phyloP scores from a whole-genome alignment of 345 rosid genomes.

The Salix exigua region DNA sequence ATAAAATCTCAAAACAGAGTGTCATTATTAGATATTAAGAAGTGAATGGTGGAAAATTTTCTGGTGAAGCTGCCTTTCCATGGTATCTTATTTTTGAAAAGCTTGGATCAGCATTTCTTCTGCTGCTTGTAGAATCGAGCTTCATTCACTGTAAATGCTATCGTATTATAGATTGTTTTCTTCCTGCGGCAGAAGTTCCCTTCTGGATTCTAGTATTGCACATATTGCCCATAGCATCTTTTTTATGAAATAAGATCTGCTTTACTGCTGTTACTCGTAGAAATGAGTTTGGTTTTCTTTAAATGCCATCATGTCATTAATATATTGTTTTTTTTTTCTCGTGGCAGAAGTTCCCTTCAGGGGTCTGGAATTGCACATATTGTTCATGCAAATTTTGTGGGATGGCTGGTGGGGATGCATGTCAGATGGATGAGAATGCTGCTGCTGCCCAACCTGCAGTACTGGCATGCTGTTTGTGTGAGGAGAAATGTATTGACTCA shows the following conservation, averaged over 20 bases:
- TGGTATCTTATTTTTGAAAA: not conserved
- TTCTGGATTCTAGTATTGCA: conserved; percentile 79
- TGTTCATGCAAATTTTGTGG: conserved; percentile 91
- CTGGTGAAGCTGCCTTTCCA: not conserved
- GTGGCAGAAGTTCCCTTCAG: conserved; percentile 76
- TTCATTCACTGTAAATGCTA: not conserved
- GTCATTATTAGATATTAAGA: not conserved
- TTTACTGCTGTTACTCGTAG: not conserved
- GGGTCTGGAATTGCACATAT: conserved; percentile 79
- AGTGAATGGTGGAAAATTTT: not conserved
- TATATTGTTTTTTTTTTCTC: conserved; percentile 6
- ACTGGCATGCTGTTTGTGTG: conserved; percentile 55
- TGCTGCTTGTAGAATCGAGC: not conserved
- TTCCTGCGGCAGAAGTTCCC: conserved; percentile 61
- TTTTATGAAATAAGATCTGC: not conserved
- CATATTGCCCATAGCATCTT: conserved; percentile 36
- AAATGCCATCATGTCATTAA: not conserved
- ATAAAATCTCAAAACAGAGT: not conserved
- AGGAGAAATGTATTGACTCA: conserved; percentile 69
- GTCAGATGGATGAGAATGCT: conserved; percentile 25
- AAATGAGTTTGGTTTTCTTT: not conserved
- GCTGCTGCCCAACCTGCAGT: conserved; percentile 26
- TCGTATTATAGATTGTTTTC: conserved; percentile 5
- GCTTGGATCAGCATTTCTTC: not conserved
- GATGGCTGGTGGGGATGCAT: conserved; percentile 33